phyloP scores from a whole-genome alignment of 306 rosid species.

The Luffa aegyptiaca region DNA sequence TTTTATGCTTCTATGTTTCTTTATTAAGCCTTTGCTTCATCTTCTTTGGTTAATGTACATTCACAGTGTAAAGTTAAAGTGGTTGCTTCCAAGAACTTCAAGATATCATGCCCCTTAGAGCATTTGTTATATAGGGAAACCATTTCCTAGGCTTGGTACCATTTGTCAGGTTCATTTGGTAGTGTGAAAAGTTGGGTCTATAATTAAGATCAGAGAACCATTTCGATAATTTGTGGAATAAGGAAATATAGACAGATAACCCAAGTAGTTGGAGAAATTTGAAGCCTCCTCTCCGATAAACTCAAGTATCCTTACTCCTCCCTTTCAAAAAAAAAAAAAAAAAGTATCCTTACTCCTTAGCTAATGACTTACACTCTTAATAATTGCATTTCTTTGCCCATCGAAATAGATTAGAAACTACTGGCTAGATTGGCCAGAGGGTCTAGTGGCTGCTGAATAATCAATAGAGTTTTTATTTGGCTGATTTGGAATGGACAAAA shows the following conservation, averaged over 20 bases:
- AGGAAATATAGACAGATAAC: not conserved
- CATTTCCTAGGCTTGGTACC: not conserved
- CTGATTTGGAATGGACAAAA: not conserved
- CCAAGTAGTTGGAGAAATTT: not conserved
- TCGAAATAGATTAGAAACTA: not conserved
- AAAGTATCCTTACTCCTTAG: not conserved
- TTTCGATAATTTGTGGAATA: not conserved
- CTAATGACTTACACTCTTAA: not conserved
- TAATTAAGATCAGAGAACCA: not conserved
- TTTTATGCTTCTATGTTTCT: not conserved
- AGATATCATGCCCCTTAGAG: not conserved
- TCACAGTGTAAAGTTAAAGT: not conserved
- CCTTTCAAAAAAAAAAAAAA: no score
- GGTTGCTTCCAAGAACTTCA: not conserved
- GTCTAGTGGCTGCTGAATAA: not conserved
- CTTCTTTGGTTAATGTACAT: not conserved
- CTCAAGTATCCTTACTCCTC: not conserved
- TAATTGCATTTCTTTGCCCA: not conserved
- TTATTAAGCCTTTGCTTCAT: not conserved
- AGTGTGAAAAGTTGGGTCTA: not conserved
- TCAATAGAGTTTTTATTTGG: not conserved
- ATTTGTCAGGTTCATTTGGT: not conserved
- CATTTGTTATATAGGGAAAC: not conserved
- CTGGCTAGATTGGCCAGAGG: not conserved
- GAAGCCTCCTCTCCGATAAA: not conserved